Evolutionary conservation across 2,329 filamentous ascomycete genomes (phyloP).

Genomic region (Myriosclerotinia duriaeana): DNA sequence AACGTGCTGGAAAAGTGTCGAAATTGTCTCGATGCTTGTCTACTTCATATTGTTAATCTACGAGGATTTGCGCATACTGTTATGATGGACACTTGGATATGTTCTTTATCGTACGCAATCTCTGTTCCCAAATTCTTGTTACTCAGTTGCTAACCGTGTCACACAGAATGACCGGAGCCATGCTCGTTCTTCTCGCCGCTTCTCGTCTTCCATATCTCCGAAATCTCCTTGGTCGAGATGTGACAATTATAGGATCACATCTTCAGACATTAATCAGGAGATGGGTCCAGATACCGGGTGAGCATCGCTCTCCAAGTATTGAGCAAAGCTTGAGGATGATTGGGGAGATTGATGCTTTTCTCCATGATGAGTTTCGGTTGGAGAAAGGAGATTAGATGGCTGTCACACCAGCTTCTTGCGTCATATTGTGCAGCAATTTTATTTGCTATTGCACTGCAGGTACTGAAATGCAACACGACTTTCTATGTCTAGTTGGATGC

Average conservation of each 20-base stretch:
- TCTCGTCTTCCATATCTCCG: conserved; percentile 45
- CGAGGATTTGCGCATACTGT: conserved; percentile 51
- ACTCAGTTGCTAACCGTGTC: not conserved
- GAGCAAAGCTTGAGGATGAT: conserved; percentile 50
- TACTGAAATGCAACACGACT: too few species aligned
- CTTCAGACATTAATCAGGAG: conserved; percentile 44
- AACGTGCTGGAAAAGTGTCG: conserved; percentile 46
- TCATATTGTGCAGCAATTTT: not conserved
- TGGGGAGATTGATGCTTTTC: conserved; percentile 46
- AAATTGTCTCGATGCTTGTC: conserved; percentile 49
- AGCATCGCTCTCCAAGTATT: conserved; percentile 47
- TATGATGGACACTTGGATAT: conserved; percentile 56
- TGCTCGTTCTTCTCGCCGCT: conserved; percentile 50
- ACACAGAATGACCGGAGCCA: conserved; percentile 49
- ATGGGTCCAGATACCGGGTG: conserved; percentile 46
- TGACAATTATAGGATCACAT: conserved; percentile 46
- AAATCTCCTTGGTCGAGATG: conserved; percentile 44
- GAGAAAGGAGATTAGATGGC: not conserved
- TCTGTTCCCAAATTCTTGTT: not conserved
- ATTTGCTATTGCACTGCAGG: not conserved
- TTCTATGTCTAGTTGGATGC: too few species aligned
- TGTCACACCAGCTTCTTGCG: not conserved
- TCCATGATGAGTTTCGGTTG: conserved; percentile 41
- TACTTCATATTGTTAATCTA: conserved; percentile 51
- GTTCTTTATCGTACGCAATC: conserved; percentile 51